Conservation (phyloP, 352 stramenopile genomes). For the Elongisporangium senticosum region DNA sequence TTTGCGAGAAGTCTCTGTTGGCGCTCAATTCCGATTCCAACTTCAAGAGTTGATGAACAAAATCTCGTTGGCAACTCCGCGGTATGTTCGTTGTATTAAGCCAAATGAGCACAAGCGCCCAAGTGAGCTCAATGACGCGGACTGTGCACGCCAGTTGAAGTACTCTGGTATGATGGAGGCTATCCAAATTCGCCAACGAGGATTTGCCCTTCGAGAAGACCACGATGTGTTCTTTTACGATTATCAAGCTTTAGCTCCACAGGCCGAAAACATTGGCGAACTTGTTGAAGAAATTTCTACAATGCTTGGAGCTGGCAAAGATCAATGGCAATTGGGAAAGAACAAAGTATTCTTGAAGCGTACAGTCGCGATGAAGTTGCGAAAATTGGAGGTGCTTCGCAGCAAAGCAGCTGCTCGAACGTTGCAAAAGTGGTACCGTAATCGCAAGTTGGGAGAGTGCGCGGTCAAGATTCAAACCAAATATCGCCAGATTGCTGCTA, state of each 20-base stretch:
- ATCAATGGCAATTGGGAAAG: conserved; percentile 86
- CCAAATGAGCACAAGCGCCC: conserved; percentile 84
- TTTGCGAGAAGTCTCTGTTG: conserved; percentile 81
- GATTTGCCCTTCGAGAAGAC: conserved; percentile 83
- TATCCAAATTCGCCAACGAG: conserved; percentile 86
- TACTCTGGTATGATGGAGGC: conserved; percentile 91
- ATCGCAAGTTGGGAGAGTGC: conserved; percentile 50
- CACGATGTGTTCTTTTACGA: conserved; percentile 91
- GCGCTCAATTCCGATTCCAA: conserved; percentile 86
- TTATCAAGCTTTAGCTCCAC: conserved; percentile 80
- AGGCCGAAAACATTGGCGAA: conserved; percentile 80
- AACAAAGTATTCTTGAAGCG: conserved; percentile 87
- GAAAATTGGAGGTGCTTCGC: conserved; percentile 74
- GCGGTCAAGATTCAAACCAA: conserved; percentile 72
- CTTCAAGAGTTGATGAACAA: conserved; percentile 88
- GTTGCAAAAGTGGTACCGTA: conserved; percentile 81
- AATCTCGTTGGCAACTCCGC: conserved; percentile 82
- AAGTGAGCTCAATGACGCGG: conserved; percentile 68
- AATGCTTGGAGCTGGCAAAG: conserved; percentile 81
- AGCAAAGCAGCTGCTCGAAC: conserved; percentile 77
- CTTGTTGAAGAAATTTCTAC: conserved; percentile 81
- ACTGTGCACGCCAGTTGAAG: conserved; percentile 85
- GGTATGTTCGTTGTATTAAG: conserved; percentile 88
- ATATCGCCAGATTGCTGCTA: conserved; percentile 59
- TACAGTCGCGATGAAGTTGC: conserved; percentile 71